Evolutionary conservation across 148 eudicot genomes (phyloP).

Genomic region (Amaranthus palmeri): DNA sequence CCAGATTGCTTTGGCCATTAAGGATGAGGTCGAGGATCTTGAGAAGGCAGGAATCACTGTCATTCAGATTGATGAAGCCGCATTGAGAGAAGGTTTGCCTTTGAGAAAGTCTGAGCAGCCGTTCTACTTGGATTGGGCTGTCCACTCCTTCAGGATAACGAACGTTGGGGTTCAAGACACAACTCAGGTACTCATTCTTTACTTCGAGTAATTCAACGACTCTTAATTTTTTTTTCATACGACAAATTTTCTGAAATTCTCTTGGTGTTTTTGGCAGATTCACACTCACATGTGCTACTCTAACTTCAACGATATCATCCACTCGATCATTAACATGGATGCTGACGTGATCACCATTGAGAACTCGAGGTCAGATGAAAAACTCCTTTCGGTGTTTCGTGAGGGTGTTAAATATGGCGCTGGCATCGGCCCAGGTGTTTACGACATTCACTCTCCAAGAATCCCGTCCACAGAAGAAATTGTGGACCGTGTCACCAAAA

Average conservation of each 20-base stretch:
- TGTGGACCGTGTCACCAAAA: constrained; percentile 40
- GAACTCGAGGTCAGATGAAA: constrained; percentile 56
- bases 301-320: constrained; percentile 58
- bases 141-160: constrained; percentile 50
- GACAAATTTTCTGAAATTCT: too few species aligned
- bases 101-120: constrained; percentile 54
- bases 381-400: constrained; percentile 52
- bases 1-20: constrained; percentile 55
- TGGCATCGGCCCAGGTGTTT: constrained; percentile 57
- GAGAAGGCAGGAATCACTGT: constrained; percentile 46
- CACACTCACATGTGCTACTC: constrained; percentile 78
- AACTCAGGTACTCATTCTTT: constrained; percentile 24
- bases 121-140: constrained; percentile 61
- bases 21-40: constrained; percentile 53
- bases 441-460: constrained; percentile 52
- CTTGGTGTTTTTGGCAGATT: constrained; percentile 27
- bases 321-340: constrained; percentile 33
- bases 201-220: not conserved
- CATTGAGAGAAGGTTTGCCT: constrained; percentile 48
- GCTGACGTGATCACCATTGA: constrained; percentile 46
- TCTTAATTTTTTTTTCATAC: too few species aligned
- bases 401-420: constrained; percentile 58
- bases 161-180: constrained; percentile 24
- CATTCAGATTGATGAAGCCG: constrained; percentile 56
- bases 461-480: constrained; percentile 47